A percentile compares a stretch with the other conserved stretches of the same genome.
Conservation (phyloP, 2,329 filamentous ascomycete genomes). For the Botrytis byssoidea region DNA sequence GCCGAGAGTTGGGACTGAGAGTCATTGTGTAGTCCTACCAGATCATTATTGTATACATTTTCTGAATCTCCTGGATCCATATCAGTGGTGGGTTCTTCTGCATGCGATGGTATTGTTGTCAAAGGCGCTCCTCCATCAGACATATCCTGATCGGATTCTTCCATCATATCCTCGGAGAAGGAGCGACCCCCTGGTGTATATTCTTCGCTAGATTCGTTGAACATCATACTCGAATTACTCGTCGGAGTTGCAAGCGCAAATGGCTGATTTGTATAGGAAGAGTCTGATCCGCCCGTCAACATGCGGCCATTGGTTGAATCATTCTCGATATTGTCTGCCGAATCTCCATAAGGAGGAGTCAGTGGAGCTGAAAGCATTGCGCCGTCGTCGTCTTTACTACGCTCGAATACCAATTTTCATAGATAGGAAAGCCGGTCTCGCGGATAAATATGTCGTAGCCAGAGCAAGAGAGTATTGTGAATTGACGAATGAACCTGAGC, state of each 20-base stretch:
- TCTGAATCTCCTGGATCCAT: conserved; percentile 34
- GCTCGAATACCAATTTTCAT: conserved; percentile 25
- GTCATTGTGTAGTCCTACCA: conserved; percentile 21
- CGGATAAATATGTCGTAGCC: not conserved
- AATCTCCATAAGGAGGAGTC: conserved; percentile 32
- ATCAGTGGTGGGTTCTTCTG: conserved; percentile 29
- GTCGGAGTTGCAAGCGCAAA: conserved; percentile 23
- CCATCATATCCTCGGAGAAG: conserved; percentile 18
- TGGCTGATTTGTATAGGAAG: conserved; percentile 2
- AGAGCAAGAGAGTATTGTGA: not conserved
- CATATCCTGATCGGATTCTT: conserved; percentile 37
- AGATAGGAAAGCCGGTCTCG: not conserved
- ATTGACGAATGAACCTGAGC: not conserved
- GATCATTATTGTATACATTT: conserved; percentile 31
- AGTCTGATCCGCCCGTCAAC: conserved; percentile 6
- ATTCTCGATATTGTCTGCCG: conserved; percentile 23
- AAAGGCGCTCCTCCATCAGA: conserved; percentile 34
- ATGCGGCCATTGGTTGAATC: conserved; percentile 25
- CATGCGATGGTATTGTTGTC: conserved; percentile 29
- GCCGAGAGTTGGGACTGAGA: not conserved
- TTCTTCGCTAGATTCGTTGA: conserved; percentile 23
- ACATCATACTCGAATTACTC: conserved; percentile 26
- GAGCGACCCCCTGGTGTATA: conserved; percentile 23
- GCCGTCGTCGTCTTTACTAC: conserved; percentile 24
- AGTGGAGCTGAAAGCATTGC: conserved; percentile 33